Percentiles rank a stretch among this genome's conserved stretches.
Conservation (phyloP, 192 early-diverging fungal species). For the Backusella liffmaniae region DNA sequence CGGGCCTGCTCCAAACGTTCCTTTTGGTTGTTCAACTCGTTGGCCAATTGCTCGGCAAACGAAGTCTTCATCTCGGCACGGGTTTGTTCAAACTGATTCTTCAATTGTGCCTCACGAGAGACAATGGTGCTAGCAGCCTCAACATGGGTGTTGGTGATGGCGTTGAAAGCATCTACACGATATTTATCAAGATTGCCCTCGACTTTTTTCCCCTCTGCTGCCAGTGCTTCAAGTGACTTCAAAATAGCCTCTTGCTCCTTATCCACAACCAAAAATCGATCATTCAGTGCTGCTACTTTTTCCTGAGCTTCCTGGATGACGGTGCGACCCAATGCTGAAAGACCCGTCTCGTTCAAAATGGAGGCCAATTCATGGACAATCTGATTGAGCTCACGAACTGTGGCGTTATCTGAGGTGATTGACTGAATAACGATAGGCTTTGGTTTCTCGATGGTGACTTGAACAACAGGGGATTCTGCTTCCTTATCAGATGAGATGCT, state of each 20-base stretch:
- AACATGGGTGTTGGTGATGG: slow-evolving; percentile 45
- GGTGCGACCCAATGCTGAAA: slow-evolving; percentile 48
- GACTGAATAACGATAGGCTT: neutral
- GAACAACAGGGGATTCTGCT: neutral
- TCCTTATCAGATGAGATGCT: neutral
- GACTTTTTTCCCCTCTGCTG: slow-evolving; percentile 43
- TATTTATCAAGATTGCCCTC: slow-evolving; percentile 59
- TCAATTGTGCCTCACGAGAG: slow-evolving; percentile 45
- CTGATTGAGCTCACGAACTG: slow-evolving; percentile 25
- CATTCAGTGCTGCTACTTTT: slow-evolving; percentile 41
- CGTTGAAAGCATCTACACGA: slow-evolving; percentile 48
- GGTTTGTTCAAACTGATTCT: slow-evolving; percentile 32
- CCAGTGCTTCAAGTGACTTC: slow-evolving; percentile 26
- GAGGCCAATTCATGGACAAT: slow-evolving; percentile 24
- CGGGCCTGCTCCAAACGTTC: slow-evolving; percentile 40
- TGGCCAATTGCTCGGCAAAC: neutral
- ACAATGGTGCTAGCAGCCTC: slow-evolving; percentile 41
- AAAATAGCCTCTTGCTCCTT: slow-evolving; percentile 29
- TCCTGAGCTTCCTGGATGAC: slow-evolving; percentile 57
- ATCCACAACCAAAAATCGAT: slow-evolving; percentile 48
- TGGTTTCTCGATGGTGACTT: neutral
- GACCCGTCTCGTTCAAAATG: slow-evolving; percentile 20
- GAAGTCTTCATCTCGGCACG: neutral
- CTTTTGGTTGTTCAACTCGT: slow-evolving; percentile 40
- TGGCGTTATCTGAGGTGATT: slow-evolving; percentile 26